Evolutionary conservation across 2,329 filamentous ascomycete species (phyloP), one percentile per base, ranked within the genome.

Genomic region (Aspergillus floridensis): DNA sequence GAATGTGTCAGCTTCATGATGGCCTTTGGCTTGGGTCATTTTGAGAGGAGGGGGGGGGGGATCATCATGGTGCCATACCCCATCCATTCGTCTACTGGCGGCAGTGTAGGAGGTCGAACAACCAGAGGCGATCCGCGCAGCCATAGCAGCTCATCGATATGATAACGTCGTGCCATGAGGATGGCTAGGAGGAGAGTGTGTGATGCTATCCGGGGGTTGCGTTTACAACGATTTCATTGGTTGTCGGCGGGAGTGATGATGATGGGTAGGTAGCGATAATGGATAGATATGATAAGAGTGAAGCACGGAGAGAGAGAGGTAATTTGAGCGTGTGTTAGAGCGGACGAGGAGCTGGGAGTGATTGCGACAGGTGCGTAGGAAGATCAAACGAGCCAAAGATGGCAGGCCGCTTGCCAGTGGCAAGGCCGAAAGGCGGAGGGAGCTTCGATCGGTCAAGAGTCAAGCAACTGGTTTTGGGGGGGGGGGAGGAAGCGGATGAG

Each of bases 61-160:
- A 6, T 35, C 32, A 12, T 35, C 11, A 16, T 16, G 32, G 14
- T 35, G 32, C 63, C 85, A 73, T 82, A 96, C 90, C 93, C 92
- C 92, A 97, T 96, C 93, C 93, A 98, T 81, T 96, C 91, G 79
- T 96, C 92, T 64, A 89, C 85, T 26, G 92, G 89, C 65, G 92
- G 93, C 49, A 97, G 83, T 64, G 83, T 85, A 64, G 88, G 81
- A 50, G 93, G 93, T 77, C 91, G 96, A 68, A 84, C 80, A 71
- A 92, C 92, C 75, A 96, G 82, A 65, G 92, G 92, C 65, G 93
- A 97, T 61, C 89, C 82, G 77, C 88, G 86, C 70, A 98, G 81
- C 74, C 84, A 82, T 69, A 92, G 81, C 68, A 98, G 82, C 77
- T 90, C 84, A 65, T 93, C 90, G 76, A 85, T 82, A 63, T 89